Evolutionary conservation across 2,329 filamentous ascomycete genomes (phyloP).

Genomic region (Diaporthe vaccinii): DNA sequence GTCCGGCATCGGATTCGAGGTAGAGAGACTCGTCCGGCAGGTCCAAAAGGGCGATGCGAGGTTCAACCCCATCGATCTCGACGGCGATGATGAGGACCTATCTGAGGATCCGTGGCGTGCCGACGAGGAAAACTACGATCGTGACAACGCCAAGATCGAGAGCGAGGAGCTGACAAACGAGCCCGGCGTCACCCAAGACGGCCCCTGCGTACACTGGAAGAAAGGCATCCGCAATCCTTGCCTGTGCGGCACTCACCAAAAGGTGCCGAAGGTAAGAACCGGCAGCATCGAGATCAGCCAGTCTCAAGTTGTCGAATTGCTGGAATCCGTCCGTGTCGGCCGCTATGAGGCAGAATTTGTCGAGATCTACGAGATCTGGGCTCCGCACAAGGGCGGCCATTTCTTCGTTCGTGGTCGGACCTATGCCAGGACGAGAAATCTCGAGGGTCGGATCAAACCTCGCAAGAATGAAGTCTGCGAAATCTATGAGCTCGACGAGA

Average conservation of each 20-base stretch:
- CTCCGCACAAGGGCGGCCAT: constrained; percentile 53
- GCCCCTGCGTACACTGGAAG: constrained; percentile 28
- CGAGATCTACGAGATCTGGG: constrained; percentile 56
- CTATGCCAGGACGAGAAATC: constrained; percentile 51
- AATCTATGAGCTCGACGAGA: constrained; percentile 56
- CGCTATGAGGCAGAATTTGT: constrained; percentile 44
- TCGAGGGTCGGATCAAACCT: constrained; percentile 54
- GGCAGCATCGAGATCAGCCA: constrained; percentile 32
- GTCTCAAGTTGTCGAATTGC: constrained; percentile 45
- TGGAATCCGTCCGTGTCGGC: constrained; percentile 42
- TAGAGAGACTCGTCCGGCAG: constrained; percentile 13
- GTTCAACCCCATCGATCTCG: constrained; percentile 24
- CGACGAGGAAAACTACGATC: constrained; percentile 38
- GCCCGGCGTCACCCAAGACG: neutral
- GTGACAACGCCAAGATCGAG: constrained; percentile 26
- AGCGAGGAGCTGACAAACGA: constrained; percentile 4
- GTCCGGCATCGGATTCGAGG: constrained; percentile 9
- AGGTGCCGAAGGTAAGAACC: constrained; percentile 35
- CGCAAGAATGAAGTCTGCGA: constrained; percentile 60
- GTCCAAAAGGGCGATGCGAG: constrained; percentile 5
- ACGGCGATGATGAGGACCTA: constrained; percentile 32
- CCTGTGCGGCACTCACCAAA: constrained; percentile 27
- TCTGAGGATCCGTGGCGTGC: constrained; percentile 35
- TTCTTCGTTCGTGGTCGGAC: constrained; percentile 56
- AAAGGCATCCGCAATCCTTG: constrained; percentile 38